Base-by-base conservation (phyloP, 2,329 filamentous ascomycete genomes). In the Byssoonygena ceratinophila region DNA sequence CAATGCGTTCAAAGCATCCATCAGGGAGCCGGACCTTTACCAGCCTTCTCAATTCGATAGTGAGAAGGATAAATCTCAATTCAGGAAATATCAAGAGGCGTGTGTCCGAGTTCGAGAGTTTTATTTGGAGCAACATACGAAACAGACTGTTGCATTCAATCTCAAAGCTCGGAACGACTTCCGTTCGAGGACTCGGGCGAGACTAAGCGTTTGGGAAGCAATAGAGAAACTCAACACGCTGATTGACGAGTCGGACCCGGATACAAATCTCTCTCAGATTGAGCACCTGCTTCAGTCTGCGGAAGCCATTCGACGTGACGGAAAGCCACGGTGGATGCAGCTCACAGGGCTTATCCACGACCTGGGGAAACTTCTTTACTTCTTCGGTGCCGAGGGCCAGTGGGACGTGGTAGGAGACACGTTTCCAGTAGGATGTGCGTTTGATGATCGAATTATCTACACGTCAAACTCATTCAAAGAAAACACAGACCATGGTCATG, bases 141-240 rank as follows among this genome's bases (percentile, higher is more conserved):
- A 82, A 12, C 40, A 44, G 47, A 74, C 71, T 0, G 71, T 74
- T 0, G 45, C 85, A 8, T 94, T 90, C 77, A 94, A 94, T 74
- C 76, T 94, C 40, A 81, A 82, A 57, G 87, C 85, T 12, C 85
- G 89, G 52, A 81, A 84, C 60, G 73, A 77, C 51, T 87, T 88
- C 72, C 73, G 82, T 68, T 76, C 76, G 58, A 79, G 82, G 56
- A 78, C 78, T 1, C 80, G 85, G 51, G 81, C 84, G 14, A 77
- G 85, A 68, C 87, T 94, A 85, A 84, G 83, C 57, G 77, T 94
- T 66, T 94, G 88, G 89, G 76, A 94, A 67, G 89, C 89, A 18
- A 92, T 94, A 72, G 87, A 94, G 78, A 90, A 88, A 71, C 83
- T 94, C 64, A 87, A 94, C 77, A 88, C 85, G 0, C 78, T 94